Conservation (phyloP, 2,329 filamentous ascomycete genomes). For the Diaporthe velutina region DNA sequence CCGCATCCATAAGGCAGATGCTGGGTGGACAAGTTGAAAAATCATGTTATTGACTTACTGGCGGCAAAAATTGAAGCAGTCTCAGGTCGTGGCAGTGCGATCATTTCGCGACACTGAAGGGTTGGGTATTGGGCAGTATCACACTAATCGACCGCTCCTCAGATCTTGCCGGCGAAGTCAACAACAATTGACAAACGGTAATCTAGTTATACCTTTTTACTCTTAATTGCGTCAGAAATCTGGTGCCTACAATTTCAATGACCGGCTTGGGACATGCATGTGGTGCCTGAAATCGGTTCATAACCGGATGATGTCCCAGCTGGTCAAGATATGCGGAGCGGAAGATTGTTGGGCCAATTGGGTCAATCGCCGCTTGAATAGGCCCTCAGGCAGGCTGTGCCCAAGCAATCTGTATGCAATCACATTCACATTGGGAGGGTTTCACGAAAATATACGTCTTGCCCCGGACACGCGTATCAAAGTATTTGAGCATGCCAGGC, state of each 20-base stretch:
- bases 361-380: conserved; percentile 11
- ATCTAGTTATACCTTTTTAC: too few relatives aligned
- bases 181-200: not conserved
- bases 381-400: not conserved
- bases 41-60: not conserved
- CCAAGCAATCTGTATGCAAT: not conserved
- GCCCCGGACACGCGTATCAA: not conserved
- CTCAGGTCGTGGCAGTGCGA: too few relatives aligned
- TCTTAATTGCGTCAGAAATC: too few relatives aligned
- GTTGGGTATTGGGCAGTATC: not conserved
- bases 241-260: not conserved
- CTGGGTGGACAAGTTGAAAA: not conserved
- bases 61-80: not conserved
- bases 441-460: not conserved
- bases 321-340: not conserved
- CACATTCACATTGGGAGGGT: not conserved
- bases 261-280: not conserved
- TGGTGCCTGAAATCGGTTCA: conserved; percentile 19
- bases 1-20: not conserved
- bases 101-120: not conserved
- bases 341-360: conserved; percentile 1
- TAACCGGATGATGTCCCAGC: conserved; percentile 12
- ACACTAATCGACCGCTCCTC: not conserved
- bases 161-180: not conserved
- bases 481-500: conserved; percentile 1